Percentiles rank a stretch among this genome's conserved stretches.
phyloP scores from a whole-genome alignment of 305 asterid genomes.

The Lippia alba region DNA sequence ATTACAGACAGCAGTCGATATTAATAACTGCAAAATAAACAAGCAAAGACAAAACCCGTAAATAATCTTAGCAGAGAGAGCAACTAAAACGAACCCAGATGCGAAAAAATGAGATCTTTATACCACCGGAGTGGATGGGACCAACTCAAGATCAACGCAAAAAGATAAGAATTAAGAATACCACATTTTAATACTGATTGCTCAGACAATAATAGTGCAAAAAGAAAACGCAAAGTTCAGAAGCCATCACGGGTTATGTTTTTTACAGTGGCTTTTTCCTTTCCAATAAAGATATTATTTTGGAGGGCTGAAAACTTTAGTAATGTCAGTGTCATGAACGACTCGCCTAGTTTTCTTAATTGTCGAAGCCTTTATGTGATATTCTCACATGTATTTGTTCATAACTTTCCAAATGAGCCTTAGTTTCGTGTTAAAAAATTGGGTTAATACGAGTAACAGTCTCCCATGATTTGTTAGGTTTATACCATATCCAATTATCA shows the following conservation, averaged over 20 bases:
- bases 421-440: too few species aligned
- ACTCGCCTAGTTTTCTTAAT: slow-evolving; percentile 8
- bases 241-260: background rate
- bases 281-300: background rate
- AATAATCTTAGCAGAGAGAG: background rate
- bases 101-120: slow-evolving; percentile 29
- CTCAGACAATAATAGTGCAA: slow-evolving; percentile 41
- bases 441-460: too few species aligned
- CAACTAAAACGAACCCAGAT: slow-evolving; percentile 32
- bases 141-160: slow-evolving; percentile 35
- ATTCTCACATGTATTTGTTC: background rate
- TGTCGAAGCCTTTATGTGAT: slow-evolving; percentile 4
- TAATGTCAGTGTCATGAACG: slow-evolving; percentile 24
- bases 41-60: slow-evolving; percentile 28
- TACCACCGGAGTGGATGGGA: slow-evolving; percentile 28
- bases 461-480: too few species aligned
- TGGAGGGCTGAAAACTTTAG: slow-evolving; percentile 3
- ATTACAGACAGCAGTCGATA: slow-evolving; percentile 20
- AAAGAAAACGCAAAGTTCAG: background rate
- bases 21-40: background rate
- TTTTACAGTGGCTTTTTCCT: background rate
- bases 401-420: too few species aligned
- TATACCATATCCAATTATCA: too few species aligned
- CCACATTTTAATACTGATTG: slow-evolving; percentile 24
- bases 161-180: background rate